Percentiles rank a stretch among this genome's conserved stretches.
phyloP scores from a whole-genome alignment of 2,329 filamentous ascomycete genomes.

The Juglanconis sp. region DNA sequence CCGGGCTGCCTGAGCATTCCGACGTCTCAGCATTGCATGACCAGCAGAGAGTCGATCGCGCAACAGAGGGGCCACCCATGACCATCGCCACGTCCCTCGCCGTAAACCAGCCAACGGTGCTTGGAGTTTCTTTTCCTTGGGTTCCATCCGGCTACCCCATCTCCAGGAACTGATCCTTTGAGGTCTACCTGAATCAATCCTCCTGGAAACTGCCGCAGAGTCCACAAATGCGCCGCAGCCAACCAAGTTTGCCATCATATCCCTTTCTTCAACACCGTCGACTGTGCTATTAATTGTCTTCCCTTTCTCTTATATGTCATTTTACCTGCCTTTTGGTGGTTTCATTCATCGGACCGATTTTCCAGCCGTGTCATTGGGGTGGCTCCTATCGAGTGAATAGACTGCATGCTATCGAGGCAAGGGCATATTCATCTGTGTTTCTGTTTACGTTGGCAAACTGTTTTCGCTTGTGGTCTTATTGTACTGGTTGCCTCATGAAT shows the following conservation, averaged over 20 bases:
- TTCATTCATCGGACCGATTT: not conserved
- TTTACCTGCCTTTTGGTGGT: not conserved
- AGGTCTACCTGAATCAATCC: not conserved
- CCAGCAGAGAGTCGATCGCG: constrained; percentile 1
- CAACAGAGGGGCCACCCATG: constrained; percentile 7
- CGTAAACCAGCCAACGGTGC: constrained; percentile 18
- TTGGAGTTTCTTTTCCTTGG: constrained; percentile 4
- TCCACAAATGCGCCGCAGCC: constrained; percentile 3
- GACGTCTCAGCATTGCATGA: not conserved
- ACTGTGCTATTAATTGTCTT: not conserved
- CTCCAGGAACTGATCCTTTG: constrained; percentile 7
- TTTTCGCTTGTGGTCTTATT: not conserved
- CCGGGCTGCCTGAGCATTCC: not conserved
- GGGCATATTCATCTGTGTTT: not conserved
- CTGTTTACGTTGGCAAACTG: not conserved
- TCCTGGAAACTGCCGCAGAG: not conserved
- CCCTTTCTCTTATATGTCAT: not conserved
- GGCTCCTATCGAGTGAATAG: not conserved
- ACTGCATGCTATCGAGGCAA: not conserved
- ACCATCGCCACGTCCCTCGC: not conserved
- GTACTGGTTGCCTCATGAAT: not conserved
- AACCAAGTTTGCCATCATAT: not conserved
- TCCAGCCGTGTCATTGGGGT: not conserved
- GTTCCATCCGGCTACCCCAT: constrained; percentile 2
- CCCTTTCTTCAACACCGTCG: not conserved